Base-by-base conservation (phyloP, 352 stramenopile species). In the Globisporangium viniferum region DNA sequence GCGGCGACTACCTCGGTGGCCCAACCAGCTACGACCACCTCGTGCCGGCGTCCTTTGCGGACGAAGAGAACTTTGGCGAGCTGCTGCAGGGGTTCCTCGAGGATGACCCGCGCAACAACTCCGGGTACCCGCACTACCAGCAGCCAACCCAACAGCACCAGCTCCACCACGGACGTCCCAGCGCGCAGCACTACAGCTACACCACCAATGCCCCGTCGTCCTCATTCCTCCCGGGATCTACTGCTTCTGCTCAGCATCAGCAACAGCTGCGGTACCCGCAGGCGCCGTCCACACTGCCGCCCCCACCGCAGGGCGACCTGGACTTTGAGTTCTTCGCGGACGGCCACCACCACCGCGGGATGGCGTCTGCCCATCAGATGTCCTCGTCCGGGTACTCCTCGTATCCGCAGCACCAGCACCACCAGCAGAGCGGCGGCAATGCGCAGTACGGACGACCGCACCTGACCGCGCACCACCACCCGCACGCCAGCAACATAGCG, bases 21-120 rank as follows among this genome's bases (percentile, higher is more conserved):
- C 48, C 71, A 0, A 36, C 56, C 18, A 65, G 15, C 24, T 90
- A 92, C 65, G 82, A 92, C 36, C 84, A 92, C 35, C 75, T 89
- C 49, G 73, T 80, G n/a, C 68, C 79, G 5, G 64, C 73, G 41
- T 59, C 80, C 33, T 90, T 88, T 64, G 75, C 74, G 1, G 84
- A 90, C 59, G 84, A 92, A 71, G 84, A 92, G 61, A 69, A 73
- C 8, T 90, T 92, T 64, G 79, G 82, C 31, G 84, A 92, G 59
- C 71, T 92, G 41, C 68, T 92, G 22, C 80, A 92, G 62, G 82
- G 79, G 41, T 90, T 92, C 69, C 72, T 90, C 0, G 84, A 92
- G 57, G 84, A 92, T 60, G 84, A 92, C 29, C 73, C 81, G 59
- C 79, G 67, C 44, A 49, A 62, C 53, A 58, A 2, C 10, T 27